Percentiles rank a stretch among this genome's conserved stretches.
Conservation (phyloP, 805 yeast genomes). For the Isabelozyma rhagii region DNA sequence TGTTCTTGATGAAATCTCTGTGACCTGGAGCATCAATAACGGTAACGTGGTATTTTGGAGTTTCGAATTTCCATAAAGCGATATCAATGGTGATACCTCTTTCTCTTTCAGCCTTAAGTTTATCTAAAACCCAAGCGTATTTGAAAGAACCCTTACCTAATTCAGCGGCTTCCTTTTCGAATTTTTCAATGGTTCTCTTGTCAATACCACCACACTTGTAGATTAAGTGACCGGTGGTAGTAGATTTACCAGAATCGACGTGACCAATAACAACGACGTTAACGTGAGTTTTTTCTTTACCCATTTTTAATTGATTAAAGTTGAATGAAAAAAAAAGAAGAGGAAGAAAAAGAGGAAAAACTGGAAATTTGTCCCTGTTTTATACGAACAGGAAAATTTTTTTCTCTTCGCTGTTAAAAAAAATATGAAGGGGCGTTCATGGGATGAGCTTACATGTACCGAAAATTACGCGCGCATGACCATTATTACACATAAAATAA, state of each 20-base stretch:
- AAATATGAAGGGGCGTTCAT: neutral
- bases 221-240: too few relatives aligned
- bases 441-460: neutral
- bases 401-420: neutral
- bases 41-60: too few relatives aligned
- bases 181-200: too few relatives aligned
- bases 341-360: slow-evolving; percentile 2
- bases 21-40: too few relatives aligned
- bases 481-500: neutral
- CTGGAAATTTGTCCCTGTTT: slow-evolving; percentile 2
- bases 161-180: too few relatives aligned
- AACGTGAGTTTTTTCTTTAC: slow-evolving; percentile 96
- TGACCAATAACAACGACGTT: slow-evolving; percentile 99
- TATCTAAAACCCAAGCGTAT: too few relatives aligned
- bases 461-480: neutral
- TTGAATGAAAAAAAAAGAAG: slow-evolving; percentile 1
- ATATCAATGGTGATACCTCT: too few relatives aligned
- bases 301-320: slow-evolving; percentile 39
- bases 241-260: slow-evolving; percentile 82
- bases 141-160: too few relatives aligned
- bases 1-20: too few relatives aligned
- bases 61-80: too few relatives aligned
- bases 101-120: too few relatives aligned
- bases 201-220: too few relatives aligned
- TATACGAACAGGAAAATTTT: slow-evolving; percentile 4